A percentile compares a stretch with the other conserved stretches of the same genome.
Evolutionary conservation across 371 early-diverging fungal species (phyloP).

Genomic region (Syncephalastrum sp.): DNA sequence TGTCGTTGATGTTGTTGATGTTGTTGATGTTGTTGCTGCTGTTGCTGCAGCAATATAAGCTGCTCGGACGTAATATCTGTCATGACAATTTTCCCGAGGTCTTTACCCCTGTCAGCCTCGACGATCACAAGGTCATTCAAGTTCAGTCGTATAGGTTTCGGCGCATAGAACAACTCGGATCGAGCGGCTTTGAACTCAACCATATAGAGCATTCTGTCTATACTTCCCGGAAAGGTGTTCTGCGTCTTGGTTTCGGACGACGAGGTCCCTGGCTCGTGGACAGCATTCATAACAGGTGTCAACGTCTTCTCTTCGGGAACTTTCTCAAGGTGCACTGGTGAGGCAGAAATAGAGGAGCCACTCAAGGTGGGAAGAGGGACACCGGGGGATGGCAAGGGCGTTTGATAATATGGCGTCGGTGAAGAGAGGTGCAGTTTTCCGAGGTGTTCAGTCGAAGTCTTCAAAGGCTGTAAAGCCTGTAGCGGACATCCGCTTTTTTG

Average conservation of each 20-base stretch:
- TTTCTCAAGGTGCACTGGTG: constrained; percentile 10
- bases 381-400: too few species aligned
- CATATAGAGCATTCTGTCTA: constrained; percentile 60
- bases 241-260: constrained; percentile 6
- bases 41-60: constrained; percentile 29
- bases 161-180: constrained; percentile 72
- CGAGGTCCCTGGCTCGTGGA: neutral
- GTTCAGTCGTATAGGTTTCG: constrained; percentile 30
- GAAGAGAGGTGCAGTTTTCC: too few species aligned
- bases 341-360: neutral
- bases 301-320: constrained; percentile 2
- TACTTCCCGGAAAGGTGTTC: too few species aligned
- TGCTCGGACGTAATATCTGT: constrained; percentile 58
- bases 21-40: constrained; percentile 21
- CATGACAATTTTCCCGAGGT: constrained; percentile 84
- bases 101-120: constrained; percentile 96
- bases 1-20: constrained; percentile 22
- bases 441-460: too few species aligned
- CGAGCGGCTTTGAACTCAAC: constrained; percentile 88
- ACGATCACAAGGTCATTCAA: constrained; percentile 87
- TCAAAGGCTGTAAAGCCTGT: too few species aligned
- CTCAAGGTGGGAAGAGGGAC: too few species aligned
- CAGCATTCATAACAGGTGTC: neutral
- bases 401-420: too few species aligned
- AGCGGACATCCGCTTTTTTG: too few species aligned